A percentile compares a stretch with the other conserved stretches of the same genome.
phyloP scores from a whole-genome alignment of 148 eudicot species.

The Limonium bicolor region DNA sequence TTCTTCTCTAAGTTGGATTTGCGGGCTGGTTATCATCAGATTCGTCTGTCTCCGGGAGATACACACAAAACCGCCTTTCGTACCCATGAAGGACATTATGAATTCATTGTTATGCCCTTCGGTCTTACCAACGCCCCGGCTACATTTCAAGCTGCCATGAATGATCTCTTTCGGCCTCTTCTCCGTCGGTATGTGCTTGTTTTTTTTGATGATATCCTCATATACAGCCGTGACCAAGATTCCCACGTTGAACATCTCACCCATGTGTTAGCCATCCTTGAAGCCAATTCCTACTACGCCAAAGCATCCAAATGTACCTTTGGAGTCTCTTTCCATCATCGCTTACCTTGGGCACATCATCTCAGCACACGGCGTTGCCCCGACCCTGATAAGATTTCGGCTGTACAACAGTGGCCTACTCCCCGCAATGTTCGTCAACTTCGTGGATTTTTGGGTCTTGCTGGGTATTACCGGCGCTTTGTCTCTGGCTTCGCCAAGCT shows the following conservation, averaged over 20 bases:
- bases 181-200: background rate
- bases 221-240: background rate
- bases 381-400: background rate
- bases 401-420: background rate
- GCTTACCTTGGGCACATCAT: background rate
- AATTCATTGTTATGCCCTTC: no score
- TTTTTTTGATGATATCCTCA: background rate
- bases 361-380: background rate
- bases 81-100: no score
- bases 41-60: background rate
- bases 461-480: background rate
- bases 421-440: background rate
- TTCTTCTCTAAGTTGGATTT: background rate
- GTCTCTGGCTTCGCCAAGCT: no score
- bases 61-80: background rate
- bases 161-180: background rate
- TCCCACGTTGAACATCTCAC: background rate
- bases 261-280: background rate
- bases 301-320: background rate
- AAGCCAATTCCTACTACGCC: background rate
- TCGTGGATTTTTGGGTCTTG: background rate
- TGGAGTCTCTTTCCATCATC: background rate
- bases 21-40: no score
- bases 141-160: background rate
- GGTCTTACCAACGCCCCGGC: no score